Conservation (phyloP, 1,284 basidiomycete genomes). For the Clitocybe nebularis region DNA sequence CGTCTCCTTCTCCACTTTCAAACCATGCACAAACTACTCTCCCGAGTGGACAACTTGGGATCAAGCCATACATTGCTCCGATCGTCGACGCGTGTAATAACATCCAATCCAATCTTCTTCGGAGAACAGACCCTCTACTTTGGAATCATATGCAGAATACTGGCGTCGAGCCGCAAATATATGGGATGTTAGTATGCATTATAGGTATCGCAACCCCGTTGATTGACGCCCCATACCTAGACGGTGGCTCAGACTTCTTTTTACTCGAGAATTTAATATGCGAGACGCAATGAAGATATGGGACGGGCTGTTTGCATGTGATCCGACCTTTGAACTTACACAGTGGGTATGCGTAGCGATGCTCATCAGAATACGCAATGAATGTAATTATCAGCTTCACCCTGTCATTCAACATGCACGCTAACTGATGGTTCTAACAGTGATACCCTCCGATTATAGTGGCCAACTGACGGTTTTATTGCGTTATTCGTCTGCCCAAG, state of each 20-base stretch:
- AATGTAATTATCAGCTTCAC: constrained; percentile 47
- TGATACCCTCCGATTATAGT: constrained; percentile 83
- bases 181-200: constrained; percentile 80
- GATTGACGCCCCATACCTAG: constrained; percentile 35
- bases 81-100: constrained; percentile 79
- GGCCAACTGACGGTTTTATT: constrained; percentile 78
- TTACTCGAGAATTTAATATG: constrained; percentile 84
- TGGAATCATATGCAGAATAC: constrained; percentile 71
- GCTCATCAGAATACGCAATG: constrained; percentile 87
- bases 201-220: constrained; percentile 8
- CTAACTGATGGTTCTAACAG: constrained; percentile 35
- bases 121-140: constrained; percentile 78
- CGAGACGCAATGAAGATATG: constrained; percentile 76
- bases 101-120: constrained; percentile 71
- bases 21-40: constrained; percentile 44
- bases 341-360: constrained; percentile 89
- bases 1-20: constrained; percentile 29
- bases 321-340: constrained; percentile 67
- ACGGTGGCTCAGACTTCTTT: constrained; percentile 87
- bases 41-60: constrained; percentile 40
- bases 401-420: constrained; percentile 5
- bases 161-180: constrained; percentile 91
- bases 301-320: constrained; percentile 89
- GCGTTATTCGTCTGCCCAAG: constrained; percentile 64
- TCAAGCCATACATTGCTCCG: constrained; percentile 70